Percentiles rank a stretch among this genome's conserved stretches.
These are phyloP conservation scores for Mycosphaerella arachidis DNA, from an alignment of 2,329 filamentous ascomycete genomes.

Conservation along the genomic window DNA sequence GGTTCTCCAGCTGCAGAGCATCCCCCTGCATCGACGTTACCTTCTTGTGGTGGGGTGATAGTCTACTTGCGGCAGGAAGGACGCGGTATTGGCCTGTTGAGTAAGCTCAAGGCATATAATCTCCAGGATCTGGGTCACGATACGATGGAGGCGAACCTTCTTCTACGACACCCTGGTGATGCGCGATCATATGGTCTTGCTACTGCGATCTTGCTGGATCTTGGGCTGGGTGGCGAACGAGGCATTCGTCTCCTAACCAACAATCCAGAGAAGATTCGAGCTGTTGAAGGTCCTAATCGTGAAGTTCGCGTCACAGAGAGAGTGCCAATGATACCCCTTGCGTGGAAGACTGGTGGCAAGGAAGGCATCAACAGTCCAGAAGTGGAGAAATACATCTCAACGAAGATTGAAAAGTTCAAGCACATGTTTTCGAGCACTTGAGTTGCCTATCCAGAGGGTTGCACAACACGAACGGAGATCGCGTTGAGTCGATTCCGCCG, in stretches of 20 bases:
- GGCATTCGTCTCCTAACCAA: constrained; percentile 86
- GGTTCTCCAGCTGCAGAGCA: constrained; percentile 24
- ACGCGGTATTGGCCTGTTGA: constrained; percentile 85
- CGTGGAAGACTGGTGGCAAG: constrained; percentile 75
- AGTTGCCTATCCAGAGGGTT: background rate
- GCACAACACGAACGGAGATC: no score
- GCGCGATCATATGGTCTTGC: constrained; percentile 93
- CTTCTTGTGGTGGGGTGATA: constrained; percentile 73
- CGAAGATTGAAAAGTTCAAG: constrained; percentile 64
- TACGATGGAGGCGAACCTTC: constrained; percentile 90
- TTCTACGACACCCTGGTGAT: constrained; percentile 88
- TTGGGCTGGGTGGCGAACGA: constrained; percentile 64
- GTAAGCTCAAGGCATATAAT: constrained; percentile 98
- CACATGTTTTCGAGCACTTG: constrained; percentile 41
- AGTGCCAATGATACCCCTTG: constrained; percentile 91
- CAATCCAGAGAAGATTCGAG: constrained; percentile 93
- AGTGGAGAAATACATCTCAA: constrained; percentile 88
- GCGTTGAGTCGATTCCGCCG: no score
- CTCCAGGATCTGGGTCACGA: constrained; percentile 95
- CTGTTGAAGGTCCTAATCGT: constrained; percentile 84
- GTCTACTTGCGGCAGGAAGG: constrained; percentile 95
- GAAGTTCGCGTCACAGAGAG: constrained; percentile 85
- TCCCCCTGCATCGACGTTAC: constrained; percentile 31
- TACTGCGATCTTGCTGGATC: constrained; percentile 85
- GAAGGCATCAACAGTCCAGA: constrained; percentile 82